Conservation (phyloP, 495 filamentous ascomycete genomes). For the Talaromyces thailandensis region DNA sequence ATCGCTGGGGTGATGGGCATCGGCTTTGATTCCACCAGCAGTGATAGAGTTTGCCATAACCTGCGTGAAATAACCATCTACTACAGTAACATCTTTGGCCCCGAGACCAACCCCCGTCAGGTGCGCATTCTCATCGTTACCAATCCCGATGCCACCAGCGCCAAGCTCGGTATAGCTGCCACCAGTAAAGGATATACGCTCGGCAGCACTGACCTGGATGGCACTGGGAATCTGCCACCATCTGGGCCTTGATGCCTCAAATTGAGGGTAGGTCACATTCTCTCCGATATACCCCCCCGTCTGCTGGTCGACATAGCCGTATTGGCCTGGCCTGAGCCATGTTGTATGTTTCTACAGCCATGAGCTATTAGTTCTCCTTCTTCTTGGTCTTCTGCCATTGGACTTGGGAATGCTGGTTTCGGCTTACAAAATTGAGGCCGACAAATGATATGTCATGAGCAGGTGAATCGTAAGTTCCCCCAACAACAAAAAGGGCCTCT, state of each 20-base stretch:
- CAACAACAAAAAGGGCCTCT: background rate
- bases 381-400: background rate
- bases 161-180: background rate
- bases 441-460: background rate
- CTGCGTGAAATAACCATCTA: background rate
- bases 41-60: background rate
- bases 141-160: background rate
- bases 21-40: background rate
- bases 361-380: background rate
- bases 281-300: background rate
- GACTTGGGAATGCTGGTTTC: background rate
- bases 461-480: background rate
- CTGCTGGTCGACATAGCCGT: background rate
- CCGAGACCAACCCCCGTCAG: background rate
- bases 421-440: background rate
- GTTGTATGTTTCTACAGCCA: background rate
- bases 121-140: background rate
- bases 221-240: background rate
- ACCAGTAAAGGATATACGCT: background rate
- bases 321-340: background rate
- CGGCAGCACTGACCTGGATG: background rate
- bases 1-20: background rate
- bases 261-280: background rate
- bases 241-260: background rate
- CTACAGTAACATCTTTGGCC: background rate